These are phyloP conservation scores for Cochlearia excelsa DNA, from an alignment of 345 rosid genomes.

Conservation along the genomic window DNA sequence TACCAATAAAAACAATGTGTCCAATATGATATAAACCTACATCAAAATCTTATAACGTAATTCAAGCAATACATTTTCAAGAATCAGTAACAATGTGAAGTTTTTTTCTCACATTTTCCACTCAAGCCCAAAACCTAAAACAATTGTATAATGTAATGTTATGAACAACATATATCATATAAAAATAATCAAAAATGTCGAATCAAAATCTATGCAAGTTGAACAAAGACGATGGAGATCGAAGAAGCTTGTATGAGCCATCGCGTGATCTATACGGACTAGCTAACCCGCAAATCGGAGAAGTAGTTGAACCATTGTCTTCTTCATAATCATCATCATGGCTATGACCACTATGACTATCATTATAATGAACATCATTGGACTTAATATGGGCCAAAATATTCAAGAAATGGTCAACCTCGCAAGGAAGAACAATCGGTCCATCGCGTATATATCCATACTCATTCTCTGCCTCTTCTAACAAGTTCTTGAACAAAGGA, in stretches of 20 bases:
- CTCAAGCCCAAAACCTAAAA: too few species aligned
- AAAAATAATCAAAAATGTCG: too few species aligned
- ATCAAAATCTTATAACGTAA: too few species aligned
- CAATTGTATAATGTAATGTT: too few species aligned
- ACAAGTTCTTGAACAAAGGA: slow-evolving; percentile 62
- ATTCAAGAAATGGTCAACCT: slow-evolving; percentile 57
- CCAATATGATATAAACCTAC: too few species aligned
- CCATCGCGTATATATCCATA: slow-evolving; percentile 60
- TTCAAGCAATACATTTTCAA: too few species aligned
- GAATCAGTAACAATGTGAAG: too few species aligned
- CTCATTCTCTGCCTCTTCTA: slow-evolving; percentile 73
- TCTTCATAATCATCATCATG: slow-evolving; percentile 9
- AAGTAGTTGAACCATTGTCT: slow-evolving; percentile 16
- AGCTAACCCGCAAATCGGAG: slow-evolving; percentile 28
- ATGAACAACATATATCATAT: too few species aligned
- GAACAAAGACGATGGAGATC: slow-evolving; percentile 34
- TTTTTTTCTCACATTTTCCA: too few species aligned
- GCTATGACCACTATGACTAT: too few species aligned
- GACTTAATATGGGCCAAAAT: slow-evolving; percentile 49
- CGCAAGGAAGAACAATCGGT: slow-evolving; percentile 72
- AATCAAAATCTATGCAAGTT: slow-evolving; percentile 39
- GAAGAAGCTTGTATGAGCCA: slow-evolving; percentile 42
- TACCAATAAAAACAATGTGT: too few species aligned
- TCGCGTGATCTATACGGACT: slow-evolving; percentile 26
- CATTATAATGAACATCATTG: slow-evolving; percentile 2